Evolutionary conservation across 306 rosid genomes (phyloP), one percentile per base, ranked within the genome.

Genomic region (Alnus glutinosa): DNA sequence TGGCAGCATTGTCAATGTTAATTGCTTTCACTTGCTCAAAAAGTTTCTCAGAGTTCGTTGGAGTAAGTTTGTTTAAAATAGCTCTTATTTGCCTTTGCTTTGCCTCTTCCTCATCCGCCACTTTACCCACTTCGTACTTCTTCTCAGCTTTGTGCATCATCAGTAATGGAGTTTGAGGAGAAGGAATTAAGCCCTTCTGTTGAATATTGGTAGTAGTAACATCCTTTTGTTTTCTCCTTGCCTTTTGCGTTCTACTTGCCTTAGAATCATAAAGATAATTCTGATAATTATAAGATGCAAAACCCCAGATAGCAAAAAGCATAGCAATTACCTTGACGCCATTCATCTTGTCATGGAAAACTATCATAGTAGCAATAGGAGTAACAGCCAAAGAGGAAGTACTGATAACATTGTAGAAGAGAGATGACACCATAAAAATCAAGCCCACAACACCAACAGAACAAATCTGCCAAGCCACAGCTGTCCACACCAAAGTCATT

Each of bases 1-100:
- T 42, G 7, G 46, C 7, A 42, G 1, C 46, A 81, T 86, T 93
- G 86, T 96, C 98, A 55, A 96, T 90, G 57, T 88, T 93, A 47
- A 96, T 97, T 59, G 81, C 94, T 89, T 90, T 96, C n/a, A 96
- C 98, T 88, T 96, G 96, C 83, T 96, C 97, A 83, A 96, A 90
- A 67, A 96, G 92, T 76, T 87, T 91, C 52, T 96, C 98, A 76
- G 91, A 96, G 80, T 96, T 96, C 83, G 93, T 98, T 3, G 99
- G 99, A 58, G 99, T 96, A 18, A 96, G 80, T 84, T 93, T 96
- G 87, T 96, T 96, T 55, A 96, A 75, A 74, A 96, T 90, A 64
- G 85, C 98, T 83, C 93, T 96, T 85, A 85, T 74, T 87, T 94
- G 28, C 28, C 28, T 23, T 23, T 23, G 28, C 28, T 23, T 23